Percentiles rank a stretch among this genome's conserved stretches.
Conservation (phyloP, 108 stramenopile species). For the Skeletonema marinoi region DNA sequence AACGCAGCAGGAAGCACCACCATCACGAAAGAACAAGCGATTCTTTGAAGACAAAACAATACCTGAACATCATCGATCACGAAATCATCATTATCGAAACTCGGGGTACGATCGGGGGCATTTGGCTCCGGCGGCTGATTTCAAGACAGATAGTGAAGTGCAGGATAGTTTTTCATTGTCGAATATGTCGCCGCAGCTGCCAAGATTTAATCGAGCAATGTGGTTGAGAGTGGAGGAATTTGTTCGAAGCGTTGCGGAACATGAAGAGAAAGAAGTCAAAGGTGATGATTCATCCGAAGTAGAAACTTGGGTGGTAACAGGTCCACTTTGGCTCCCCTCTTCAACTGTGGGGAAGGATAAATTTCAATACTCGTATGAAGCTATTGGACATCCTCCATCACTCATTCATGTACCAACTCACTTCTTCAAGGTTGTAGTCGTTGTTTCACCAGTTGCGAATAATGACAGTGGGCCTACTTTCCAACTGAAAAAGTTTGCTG, state of each 20-base stretch:
- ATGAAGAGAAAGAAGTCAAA: constrained; percentile 2
- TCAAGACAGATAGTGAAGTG: constrained; percentile 24
- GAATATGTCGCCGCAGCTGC: constrained; percentile 74
- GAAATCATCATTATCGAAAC: constrained; percentile 62
- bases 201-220: constrained; percentile 58
- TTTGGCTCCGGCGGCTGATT: constrained; percentile 77
- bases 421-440: constrained; percentile 80
- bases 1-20: neutral
- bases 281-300: neutral
- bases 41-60: constrained; percentile 72
- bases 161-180: constrained; percentile 68
- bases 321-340: constrained; percentile 78
- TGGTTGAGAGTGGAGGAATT: constrained; percentile 68
- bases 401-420: constrained; percentile 83
- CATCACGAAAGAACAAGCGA: constrained; percentile 35
- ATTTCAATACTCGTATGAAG: constrained; percentile 65
- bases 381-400: constrained; percentile 70
- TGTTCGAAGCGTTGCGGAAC: constrained; percentile 45
- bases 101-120: constrained; percentile 89
- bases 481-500: constrained; percentile 53
- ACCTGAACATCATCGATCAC: constrained; percentile 55
- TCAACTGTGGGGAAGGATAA: constrained; percentile 11
- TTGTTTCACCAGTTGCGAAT: constrained; percentile 24
- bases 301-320: constrained; percentile 69
- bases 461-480: neutral